A percentile compares a stretch with the other conserved stretches of the same genome.
phyloP scores from a whole-genome alignment of 768 basidiomycete genomes.

The Rubroboletus pulcherrimus region DNA sequence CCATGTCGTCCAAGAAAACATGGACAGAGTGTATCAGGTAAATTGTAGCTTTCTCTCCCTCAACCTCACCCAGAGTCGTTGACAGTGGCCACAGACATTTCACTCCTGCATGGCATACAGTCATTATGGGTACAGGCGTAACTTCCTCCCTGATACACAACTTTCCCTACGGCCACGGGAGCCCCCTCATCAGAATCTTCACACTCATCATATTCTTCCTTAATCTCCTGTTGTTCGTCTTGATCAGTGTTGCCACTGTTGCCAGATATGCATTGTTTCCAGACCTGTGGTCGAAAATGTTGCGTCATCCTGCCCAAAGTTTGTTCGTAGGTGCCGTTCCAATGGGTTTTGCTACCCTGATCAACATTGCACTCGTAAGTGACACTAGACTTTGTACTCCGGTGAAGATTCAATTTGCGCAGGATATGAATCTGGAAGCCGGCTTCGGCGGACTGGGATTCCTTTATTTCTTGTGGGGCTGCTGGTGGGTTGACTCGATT shows the following conservation, averaged over 20 bases:
- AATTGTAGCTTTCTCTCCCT: not conserved
- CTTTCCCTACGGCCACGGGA: conserved; percentile 41
- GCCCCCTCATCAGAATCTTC: conserved; percentile 31
- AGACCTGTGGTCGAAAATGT: conserved; percentile 41
- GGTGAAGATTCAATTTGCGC: not conserved
- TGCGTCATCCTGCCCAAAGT: conserved; percentile 44
- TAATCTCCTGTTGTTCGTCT: conserved; percentile 39
- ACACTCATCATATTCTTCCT: conserved; percentile 38
- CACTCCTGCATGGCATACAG: conserved; percentile 46
- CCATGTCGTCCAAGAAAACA: conserved; percentile 27
- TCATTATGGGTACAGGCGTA: conserved; percentile 47
- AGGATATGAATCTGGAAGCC: conserved; percentile 34
- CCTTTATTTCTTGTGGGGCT: conserved; percentile 42
- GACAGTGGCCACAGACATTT: conserved; percentile 34
- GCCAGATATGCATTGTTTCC: conserved; percentile 43
- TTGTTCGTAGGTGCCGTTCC: conserved; percentile 42
- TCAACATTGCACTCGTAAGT: conserved; percentile 38
- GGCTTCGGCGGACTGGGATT: conserved; percentile 36
- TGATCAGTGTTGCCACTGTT: conserved; percentile 30
- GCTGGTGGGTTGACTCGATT: conserved; percentile 49
- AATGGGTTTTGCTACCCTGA: conserved; percentile 45
- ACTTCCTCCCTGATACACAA: conserved; percentile 38
- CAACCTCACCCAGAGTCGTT: not conserved
- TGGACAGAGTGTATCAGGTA: conserved; percentile 38
- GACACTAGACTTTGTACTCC: not conserved